Conservation (phyloP, 2,329 filamentous ascomycete genomes). For the Penicillium sclerotiorum region DNA sequence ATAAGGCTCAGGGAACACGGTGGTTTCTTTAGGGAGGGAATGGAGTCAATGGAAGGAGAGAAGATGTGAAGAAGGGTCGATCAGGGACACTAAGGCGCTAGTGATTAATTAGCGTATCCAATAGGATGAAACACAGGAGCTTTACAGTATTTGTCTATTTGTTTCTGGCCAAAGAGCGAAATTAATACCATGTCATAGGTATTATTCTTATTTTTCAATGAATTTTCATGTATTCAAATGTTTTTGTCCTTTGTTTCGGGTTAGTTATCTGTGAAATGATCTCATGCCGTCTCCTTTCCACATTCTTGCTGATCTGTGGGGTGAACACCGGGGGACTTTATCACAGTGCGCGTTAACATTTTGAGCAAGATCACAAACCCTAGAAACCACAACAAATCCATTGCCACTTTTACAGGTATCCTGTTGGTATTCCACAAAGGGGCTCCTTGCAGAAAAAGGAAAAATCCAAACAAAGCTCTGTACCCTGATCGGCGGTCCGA, state of each 20-base stretch:
- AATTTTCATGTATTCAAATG: background rate
- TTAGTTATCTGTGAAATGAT: conserved; percentile 8
- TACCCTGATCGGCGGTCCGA: conserved; percentile 1
- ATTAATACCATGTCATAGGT: too few relatives aligned
- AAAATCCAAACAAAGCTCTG: conserved; percentile 1
- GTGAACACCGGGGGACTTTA: too few relatives aligned
- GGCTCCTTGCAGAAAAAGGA: background rate
- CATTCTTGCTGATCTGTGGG: conserved; percentile 4
- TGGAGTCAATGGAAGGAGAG: conserved; percentile 10
- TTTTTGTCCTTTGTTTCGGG: background rate
- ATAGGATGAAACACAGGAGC: conserved; percentile 17
- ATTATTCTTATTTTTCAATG: background rate
- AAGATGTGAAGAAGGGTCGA: conserved; percentile 19
- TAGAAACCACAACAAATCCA: too few relatives aligned
- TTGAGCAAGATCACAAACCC: too few relatives aligned
- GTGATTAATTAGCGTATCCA: conserved; percentile 20
- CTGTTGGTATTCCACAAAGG: too few relatives aligned
- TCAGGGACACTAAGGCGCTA: conserved; percentile 19
- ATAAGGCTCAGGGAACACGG: conserved; percentile 17
- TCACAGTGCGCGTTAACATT: too few relatives aligned
- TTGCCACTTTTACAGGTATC: background rate
- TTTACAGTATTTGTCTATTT: conserved; percentile 3
- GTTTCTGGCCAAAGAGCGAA: too few relatives aligned
- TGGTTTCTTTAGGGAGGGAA: conserved; percentile 10
- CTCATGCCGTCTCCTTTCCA: conserved; percentile 2